Evolutionary conservation across 164 flowering plant genomes (phyloP).

Genomic region (Kalanchoe fedtschenkoi): DNA sequence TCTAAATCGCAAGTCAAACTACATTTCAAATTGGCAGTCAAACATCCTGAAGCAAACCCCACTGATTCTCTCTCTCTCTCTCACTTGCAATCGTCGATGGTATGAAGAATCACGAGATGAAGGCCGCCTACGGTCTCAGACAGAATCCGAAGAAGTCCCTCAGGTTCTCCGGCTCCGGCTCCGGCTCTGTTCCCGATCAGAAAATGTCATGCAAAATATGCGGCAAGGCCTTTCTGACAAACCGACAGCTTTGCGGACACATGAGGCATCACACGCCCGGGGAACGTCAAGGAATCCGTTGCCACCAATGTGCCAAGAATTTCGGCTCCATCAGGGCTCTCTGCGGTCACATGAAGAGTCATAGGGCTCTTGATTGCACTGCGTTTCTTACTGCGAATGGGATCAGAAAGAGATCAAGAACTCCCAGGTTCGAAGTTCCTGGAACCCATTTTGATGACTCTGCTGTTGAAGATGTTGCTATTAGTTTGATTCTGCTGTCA

Average conservation of each 20-base stretch:
- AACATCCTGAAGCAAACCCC: too few species aligned
- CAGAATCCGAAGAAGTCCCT: constrained; percentile 1
- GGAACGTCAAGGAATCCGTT: not conserved
- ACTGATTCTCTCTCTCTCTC: not conserved
- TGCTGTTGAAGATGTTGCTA: not conserved
- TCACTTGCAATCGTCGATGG: not conserved
- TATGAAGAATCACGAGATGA: constrained; percentile 4
- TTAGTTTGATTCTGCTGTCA: not conserved
- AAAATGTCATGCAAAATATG: not conserved
- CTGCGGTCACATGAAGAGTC: constrained; percentile 3
- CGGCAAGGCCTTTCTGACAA: not conserved
- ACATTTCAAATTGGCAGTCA: too few species aligned
- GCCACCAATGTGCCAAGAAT: not conserved
- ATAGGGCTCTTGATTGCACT: not conserved
- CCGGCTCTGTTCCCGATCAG: not conserved
- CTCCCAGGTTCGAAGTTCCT: not conserved
- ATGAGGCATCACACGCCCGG: not conserved
- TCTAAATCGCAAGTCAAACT: too few species aligned
- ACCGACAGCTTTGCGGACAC: constrained; percentile 1
- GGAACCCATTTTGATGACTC: not conserved
- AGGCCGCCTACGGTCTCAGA: not conserved
- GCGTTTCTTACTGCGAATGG: not conserved
- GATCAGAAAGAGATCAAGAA: not conserved
- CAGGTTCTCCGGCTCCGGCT: not conserved
- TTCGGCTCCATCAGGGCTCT: constrained; percentile 1